A percentile compares a stretch with the other conserved stretches of the same genome.
Evolutionary conservation across 805 yeast genomes (phyloP).

Genomic region (Starmera pachycereana): DNA sequence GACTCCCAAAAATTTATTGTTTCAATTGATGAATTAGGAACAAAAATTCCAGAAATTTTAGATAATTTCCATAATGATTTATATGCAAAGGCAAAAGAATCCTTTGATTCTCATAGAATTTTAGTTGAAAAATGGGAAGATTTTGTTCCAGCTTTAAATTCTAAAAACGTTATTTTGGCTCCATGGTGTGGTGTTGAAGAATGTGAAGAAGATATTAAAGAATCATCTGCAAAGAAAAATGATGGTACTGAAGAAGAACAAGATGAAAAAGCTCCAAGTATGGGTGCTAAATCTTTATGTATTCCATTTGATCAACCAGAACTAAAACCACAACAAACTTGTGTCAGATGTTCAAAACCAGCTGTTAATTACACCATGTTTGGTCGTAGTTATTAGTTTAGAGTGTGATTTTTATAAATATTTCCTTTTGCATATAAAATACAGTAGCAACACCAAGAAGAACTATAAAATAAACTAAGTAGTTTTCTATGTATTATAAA

Average conservation of each 20-base stretch:
- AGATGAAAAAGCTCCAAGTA: conserved; percentile 94
- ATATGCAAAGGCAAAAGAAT: conserved; percentile 68
- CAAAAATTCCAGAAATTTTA: conserved; percentile 61
- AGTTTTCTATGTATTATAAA: not conserved
- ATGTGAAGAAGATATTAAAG: conserved; percentile 97
- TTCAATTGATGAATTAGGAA: conserved; percentile 52
- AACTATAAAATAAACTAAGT: not conserved
- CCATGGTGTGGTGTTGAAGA: conserved; percentile 97
- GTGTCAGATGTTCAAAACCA: conserved; percentile 70
- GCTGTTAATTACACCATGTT: conserved; percentile 89
- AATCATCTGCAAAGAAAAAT: conserved; percentile 66
- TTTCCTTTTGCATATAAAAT: too few relatives aligned
- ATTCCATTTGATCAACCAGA: conserved; percentile 90
- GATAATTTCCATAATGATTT: conserved; percentile 74
- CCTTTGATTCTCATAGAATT: conserved; percentile 77
- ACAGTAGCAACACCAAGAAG: too few relatives aligned
- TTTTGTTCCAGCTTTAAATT: conserved; percentile 86
- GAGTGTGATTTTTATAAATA: too few relatives aligned
- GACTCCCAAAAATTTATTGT: conserved; percentile 67
- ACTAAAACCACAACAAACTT: conserved; percentile 68
- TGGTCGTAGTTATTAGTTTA: conserved; percentile 83
- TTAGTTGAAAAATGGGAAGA: conserved; percentile 79
- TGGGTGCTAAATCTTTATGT: conserved; percentile 99
- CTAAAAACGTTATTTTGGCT: conserved; percentile 79
- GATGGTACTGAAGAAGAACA: conserved; percentile 78